phyloP scores from a whole-genome alignment of 2,329 filamentous ascomycete genomes.

The Colletotrichum abscissum region DNA sequence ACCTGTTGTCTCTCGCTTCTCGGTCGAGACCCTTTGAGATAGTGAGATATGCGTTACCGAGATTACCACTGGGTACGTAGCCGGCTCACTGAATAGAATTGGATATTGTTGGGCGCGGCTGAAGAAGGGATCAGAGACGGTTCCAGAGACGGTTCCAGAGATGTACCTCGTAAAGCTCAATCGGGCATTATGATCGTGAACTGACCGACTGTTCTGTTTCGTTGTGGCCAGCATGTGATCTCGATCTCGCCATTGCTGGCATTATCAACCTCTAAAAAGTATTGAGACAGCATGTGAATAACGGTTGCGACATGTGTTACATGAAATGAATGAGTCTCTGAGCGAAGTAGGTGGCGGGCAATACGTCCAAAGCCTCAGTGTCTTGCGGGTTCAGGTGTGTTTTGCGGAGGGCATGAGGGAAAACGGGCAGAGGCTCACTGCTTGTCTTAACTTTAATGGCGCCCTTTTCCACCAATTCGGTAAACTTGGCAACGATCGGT shows the following conservation, averaged over 20 bases:
- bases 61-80: background rate
- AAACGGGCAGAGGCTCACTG: background rate
- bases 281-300: background rate
- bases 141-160: background rate
- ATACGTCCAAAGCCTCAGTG: background rate
- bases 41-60: background rate
- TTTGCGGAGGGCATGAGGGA: background rate
- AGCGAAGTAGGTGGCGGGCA: background rate
- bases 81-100: background rate
- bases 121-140: background rate
- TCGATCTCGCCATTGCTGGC: background rate
- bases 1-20: background rate
- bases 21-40: background rate
- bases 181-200: background rate
- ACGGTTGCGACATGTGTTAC: background rate
- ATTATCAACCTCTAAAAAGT: background rate
- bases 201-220: background rate
- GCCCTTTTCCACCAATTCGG: conserved; percentile 7
- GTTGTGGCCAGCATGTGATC: background rate
- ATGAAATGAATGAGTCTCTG: background rate
- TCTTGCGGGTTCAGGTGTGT: background rate
- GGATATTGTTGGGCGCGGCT: background rate
- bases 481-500: conserved; percentile 23
- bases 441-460: conserved; percentile 27
- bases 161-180: background rate